Base-by-base conservation (phyloP, 2,329 filamentous ascomycete species). In the Curvularia sp. region DNA sequence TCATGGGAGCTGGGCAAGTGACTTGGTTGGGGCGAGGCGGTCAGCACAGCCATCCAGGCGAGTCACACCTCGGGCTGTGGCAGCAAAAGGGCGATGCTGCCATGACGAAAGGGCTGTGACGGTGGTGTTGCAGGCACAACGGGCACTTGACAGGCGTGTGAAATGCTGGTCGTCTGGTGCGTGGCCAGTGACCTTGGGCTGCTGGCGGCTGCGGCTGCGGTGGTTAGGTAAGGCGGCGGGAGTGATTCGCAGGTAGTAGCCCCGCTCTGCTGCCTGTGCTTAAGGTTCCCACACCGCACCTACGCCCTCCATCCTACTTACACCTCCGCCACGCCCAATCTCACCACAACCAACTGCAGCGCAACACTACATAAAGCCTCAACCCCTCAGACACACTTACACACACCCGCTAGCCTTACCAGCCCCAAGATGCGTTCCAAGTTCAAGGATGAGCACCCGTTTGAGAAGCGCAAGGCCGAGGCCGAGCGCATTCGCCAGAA, bases 371-470 rank as follows among this genome's bases (percentile, higher is more conserved):
- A 53, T 59, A 44, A 44, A 53, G 49, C 28, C 38, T 42, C 44
- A 60, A 33, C 9, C 35, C 31, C 33, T 58, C 55, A n/a, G 33
- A 55, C 51, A 61, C 42, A 63, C 61, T 60, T 24, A 55, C 51
- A 58, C 61, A 49, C 50, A 55, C 57, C 33, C 53, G 51, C 44
- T 30, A 26, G 42, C 28, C 35, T 50, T 47, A 65, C 41, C 51
- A 50, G 47, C 53, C 18, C 51, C 65, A 69, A 57, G 85, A 97
- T 97, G 93, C 91, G 93, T 79, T 96, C 92, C 86, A 98, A 98
- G 88, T 99, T 99, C 83, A 99, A 99, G 93, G 95, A 99, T 89
- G 95, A 98, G 88, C 95, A 98, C 81, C 93, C 92, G 74, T 98
- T 98, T 80, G 95, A 98, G 90, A 99, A 99, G 92, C 93, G 95